Percentiles rank a stretch among this genome's conserved stretches.
These are phyloP conservation scores for Haemoproteus tartakovskyi DNA, from an alignment of 169 alveolate genomes.

Conservation along the genomic window DNA sequence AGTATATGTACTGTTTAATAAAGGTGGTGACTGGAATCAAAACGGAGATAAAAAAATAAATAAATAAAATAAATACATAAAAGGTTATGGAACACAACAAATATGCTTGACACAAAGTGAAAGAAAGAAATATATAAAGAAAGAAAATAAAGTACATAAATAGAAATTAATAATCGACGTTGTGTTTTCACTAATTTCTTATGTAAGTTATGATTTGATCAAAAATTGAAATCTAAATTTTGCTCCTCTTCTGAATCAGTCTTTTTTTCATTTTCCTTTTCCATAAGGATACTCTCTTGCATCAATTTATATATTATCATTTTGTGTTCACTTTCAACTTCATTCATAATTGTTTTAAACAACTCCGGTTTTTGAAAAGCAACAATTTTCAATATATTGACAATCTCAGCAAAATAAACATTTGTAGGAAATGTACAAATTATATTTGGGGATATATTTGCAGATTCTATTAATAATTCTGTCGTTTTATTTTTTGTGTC, in stretches of 20 bases:
- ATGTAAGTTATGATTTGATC: slow-evolving; percentile 4
- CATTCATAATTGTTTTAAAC: slow-evolving; percentile 22
- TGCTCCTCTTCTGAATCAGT: slow-evolving; percentile 1
- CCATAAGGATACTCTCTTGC: slow-evolving; percentile 22
- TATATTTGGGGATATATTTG: background rate
- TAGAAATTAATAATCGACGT: background rate
- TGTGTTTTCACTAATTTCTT: too few species aligned
- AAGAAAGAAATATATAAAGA: too few species aligned
- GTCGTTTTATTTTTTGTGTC: background rate
- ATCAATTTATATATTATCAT: slow-evolving; percentile 36
- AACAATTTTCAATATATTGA: slow-evolving; percentile 43
- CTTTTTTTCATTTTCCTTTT: slow-evolving; percentile 3
- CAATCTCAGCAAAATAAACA: slow-evolving; percentile 38
- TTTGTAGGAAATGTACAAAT: too few species aligned
- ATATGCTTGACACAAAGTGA: too few species aligned
- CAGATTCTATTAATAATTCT: background rate
- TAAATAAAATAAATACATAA: too few species aligned
- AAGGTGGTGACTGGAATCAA: too few species aligned
- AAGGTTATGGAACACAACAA: too few species aligned
- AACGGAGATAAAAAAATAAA: too few species aligned
- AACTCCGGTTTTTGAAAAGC: slow-evolving; percentile 43
- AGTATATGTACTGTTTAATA: too few species aligned
- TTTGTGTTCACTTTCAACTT: slow-evolving; percentile 27
- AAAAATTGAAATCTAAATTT: slow-evolving; percentile 47
- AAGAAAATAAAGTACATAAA: background rate